Evolutionary conservation across 176 grass and related monocot species (phyloP).

Genomic region (Bonia amplexicaulis): DNA sequence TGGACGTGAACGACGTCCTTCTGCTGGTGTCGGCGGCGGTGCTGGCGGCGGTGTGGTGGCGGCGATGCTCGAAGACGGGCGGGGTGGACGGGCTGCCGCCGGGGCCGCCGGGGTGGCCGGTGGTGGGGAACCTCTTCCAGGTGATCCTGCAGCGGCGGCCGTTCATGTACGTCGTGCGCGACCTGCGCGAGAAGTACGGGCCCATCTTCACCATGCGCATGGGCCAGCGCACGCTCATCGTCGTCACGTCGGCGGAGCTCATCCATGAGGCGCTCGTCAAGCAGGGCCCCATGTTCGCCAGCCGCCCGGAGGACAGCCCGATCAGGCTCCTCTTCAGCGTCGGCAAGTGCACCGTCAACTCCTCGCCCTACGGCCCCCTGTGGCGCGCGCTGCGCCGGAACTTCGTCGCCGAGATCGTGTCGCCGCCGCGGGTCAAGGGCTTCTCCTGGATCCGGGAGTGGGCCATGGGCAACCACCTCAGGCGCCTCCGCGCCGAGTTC

Average conservation of each 20-base stretch:
- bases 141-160: constrained; percentile 79
- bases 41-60: constrained; percentile 67
- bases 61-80: constrained; percentile 53
- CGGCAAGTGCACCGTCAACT: constrained; percentile 95
- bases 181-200: constrained; percentile 70
- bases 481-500: constrained; percentile 56
- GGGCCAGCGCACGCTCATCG: constrained; percentile 81
- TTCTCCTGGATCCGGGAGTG: constrained; percentile 97
- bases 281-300: constrained; percentile 74
- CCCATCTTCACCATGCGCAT: constrained; percentile 99
- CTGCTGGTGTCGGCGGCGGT: constrained; percentile 37
- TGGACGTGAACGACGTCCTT: constrained; percentile 63
- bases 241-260: constrained; percentile 71
- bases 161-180: constrained; percentile 95
- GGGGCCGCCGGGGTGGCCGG: constrained; percentile 78
- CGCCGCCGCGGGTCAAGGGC: constrained; percentile 56
- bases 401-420: constrained; percentile 88
- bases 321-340: constrained; percentile 88
- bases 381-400: constrained; percentile 89
- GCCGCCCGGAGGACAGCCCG: constrained; percentile 77
- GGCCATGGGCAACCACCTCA: constrained; percentile 73
- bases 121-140: constrained; percentile 95
- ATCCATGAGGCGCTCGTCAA: constrained; percentile 97
- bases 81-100: constrained; percentile 61
- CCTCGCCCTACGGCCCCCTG: constrained; percentile 69